These are phyloP conservation scores for Goffeauzyma gilvescens DNA, from an alignment of 768 basidiomycete genomes.

Conservation along the genomic window DNA sequence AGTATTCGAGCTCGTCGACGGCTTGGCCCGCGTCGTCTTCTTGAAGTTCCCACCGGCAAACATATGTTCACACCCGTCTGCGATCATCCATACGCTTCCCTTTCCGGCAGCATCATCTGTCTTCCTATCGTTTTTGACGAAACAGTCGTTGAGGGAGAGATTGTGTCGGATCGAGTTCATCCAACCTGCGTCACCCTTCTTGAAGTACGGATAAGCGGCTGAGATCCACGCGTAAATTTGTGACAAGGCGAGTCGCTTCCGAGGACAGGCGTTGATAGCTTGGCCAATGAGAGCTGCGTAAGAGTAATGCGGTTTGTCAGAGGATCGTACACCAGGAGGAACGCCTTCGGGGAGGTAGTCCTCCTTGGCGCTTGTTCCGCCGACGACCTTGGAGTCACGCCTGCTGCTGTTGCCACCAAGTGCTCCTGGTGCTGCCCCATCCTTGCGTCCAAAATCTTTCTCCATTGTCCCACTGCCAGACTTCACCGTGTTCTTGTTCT, in stretches of 20 bases:
- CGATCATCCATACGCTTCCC: constrained; percentile 30
- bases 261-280: constrained; percentile 66
- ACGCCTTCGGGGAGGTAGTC: constrained; percentile 34
- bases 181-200: constrained; percentile 54
- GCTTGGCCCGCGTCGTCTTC: constrained; percentile 8
- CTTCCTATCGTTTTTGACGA: constrained; percentile 24
- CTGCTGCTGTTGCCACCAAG: constrained; percentile 6
- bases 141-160: constrained; percentile 27
- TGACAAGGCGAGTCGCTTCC: constrained; percentile 70
- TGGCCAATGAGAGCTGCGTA: constrained; percentile 94
- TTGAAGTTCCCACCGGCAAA: constrained; percentile 18
- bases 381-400: neutral
- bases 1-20: neutral
- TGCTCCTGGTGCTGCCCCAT: constrained; percentile 3
- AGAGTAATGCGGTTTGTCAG: constrained; percentile 61
- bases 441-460: constrained; percentile 8
- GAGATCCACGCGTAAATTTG: constrained; percentile 96
- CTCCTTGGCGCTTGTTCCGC: constrained; percentile 31
- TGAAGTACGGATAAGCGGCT: constrained; percentile 80
- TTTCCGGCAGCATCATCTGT: constrained; percentile 28
- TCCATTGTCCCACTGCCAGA: neutral
- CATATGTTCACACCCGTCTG: constrained; percentile 10
- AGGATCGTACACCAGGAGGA: constrained; percentile 66
- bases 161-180: constrained; percentile 34
- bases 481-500: constrained; percentile 1